These are phyloP conservation scores for Fusarium sp. DNA, from an alignment of 2,329 filamentous ascomycete genomes.

Conservation along the genomic window DNA sequence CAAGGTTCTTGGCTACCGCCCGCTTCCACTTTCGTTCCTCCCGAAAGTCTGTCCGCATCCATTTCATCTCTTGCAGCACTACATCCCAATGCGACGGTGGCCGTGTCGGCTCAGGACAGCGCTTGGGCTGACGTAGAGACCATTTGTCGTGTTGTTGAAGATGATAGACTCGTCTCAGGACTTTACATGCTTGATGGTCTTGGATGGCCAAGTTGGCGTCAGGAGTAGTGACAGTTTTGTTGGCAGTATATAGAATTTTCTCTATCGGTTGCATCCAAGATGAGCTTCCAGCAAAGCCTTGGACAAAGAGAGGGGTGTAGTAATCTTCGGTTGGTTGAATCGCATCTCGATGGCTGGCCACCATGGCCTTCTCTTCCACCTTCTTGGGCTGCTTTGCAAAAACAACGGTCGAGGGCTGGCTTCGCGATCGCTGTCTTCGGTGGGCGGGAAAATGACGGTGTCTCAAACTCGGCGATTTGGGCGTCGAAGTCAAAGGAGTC, in stretches of 20 bases:
- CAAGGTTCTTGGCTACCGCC: slow-evolving; percentile 80
- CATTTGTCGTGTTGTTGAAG: slow-evolving; percentile 92
- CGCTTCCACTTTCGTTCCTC: slow-evolving; percentile 96
- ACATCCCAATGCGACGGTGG: slow-evolving; percentile 86
- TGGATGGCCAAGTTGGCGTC: slow-evolving; percentile 86
- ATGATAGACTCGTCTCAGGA: slow-evolving; percentile 87
- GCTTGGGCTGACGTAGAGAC: slow-evolving; percentile 90
- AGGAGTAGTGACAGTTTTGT: slow-evolving; percentile 88
- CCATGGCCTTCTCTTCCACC: slow-evolving; percentile 59
- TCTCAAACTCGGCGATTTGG: slow-evolving; percentile 55
- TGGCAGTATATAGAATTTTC: slow-evolving; percentile 81
- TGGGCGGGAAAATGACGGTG: slow-evolving; percentile 50
- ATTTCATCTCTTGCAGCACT: slow-evolving; percentile 90
- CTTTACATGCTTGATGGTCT: slow-evolving; percentile 87
- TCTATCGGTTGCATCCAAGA: slow-evolving; percentile 73
- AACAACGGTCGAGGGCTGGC: slow-evolving; percentile 78
- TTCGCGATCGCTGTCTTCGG: slow-evolving; percentile 68
- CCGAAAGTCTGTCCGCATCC: slow-evolving; percentile 96
- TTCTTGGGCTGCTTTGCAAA: slow-evolving; percentile 75
- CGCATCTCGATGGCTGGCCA: slow-evolving; percentile 55
- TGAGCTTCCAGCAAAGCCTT: slow-evolving; percentile 65
- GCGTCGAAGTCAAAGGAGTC: slow-evolving; percentile 57
- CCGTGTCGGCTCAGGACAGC: slow-evolving; percentile 81
- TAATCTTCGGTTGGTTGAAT: slow-evolving; percentile 68
- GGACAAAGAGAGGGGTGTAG: slow-evolving; percentile 70